Conservation (phyloP, 176 grass and related monocot genomes). For the Bolboschoenus planiculmis region DNA sequence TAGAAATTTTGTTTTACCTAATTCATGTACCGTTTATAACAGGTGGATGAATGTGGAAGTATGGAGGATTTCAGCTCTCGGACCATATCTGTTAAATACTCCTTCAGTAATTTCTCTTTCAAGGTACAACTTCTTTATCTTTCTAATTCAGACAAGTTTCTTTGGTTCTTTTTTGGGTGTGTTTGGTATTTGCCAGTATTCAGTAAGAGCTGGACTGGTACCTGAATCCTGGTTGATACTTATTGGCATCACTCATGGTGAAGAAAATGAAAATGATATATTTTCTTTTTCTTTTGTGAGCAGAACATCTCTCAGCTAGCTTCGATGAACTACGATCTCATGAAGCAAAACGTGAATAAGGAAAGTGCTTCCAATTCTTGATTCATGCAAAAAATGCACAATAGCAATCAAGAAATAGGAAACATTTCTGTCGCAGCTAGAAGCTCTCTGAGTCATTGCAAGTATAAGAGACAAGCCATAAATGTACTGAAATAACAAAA, state of each 20-base stretch:
- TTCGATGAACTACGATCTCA: conserved; percentile 91
- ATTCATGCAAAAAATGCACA: conserved; percentile 4
- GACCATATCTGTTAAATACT: conserved; percentile 61
- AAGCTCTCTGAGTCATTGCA: neutral
- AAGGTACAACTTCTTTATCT: conserved; percentile 41
- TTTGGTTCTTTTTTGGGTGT: neutral
- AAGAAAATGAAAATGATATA: conserved; percentile 2
- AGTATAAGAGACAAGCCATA: neutral
- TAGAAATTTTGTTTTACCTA: neutral
- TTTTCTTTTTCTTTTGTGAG: neutral
- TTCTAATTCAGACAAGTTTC: conserved; percentile 2
- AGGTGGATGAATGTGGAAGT: conserved; percentile 88
- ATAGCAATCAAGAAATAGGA: neutral
- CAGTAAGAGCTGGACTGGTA: neutral
- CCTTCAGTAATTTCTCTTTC: conserved; percentile 98
- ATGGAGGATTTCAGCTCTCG: conserved; percentile 81
- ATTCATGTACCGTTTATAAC: conserved; percentile 16
- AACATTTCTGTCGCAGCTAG: neutral
- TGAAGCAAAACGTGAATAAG: conserved; percentile 53
- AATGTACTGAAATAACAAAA: conserved; percentile 5
- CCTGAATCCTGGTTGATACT: neutral
- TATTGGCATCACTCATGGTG: neutral
- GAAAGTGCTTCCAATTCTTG: conserved; percentile 56
- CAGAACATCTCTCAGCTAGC: conserved; percentile 98
- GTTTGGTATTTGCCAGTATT: neutral